Evolutionary conservation across 2,329 filamentous ascomycete species (phyloP), one percentile per base, ranked within the genome.

Genomic region (Penicillium sp.): DNA sequence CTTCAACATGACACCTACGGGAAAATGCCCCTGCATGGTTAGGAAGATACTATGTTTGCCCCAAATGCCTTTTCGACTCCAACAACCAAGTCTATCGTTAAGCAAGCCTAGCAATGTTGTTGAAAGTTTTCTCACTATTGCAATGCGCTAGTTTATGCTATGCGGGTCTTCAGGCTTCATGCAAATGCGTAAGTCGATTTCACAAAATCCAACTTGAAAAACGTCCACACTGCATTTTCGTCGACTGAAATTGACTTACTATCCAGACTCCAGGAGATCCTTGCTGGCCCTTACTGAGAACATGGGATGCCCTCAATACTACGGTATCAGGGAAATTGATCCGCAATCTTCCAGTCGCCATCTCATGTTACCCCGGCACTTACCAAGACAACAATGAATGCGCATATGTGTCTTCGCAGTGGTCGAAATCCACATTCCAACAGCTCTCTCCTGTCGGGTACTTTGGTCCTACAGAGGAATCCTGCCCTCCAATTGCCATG

Each of bases 301-400:
- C 60, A 15, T 77, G 73, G 73, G 56, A 66, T 45, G 43, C 56
- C 0, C 65, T 78, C 45, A 78, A 77, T 39, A 43, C 47, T 3
- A 68, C 71, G 0, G 55, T 77, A 17, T 61, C 61, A 1, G 75
- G 75, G 10, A 67, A 67, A 38, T 62, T 77, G 1, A 70, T 77
- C 29, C 50, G 56, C n/a, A 70, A 70, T 17, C 49, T 55, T 5
- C 75, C 75, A 6, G 58, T 70, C 7, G 75, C 72, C 12, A 61
- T 64, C 33, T 66, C 73, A 17, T 77, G 75, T 55, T 76, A 77
- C 52, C 63, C 68, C 5, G 71, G 69, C 10, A 62, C 69, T 17
- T 53, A 61, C 29, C 59, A 68, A 19, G 57, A 70, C 49, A 49
- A 61, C 19, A 49, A 53, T n/a, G 45, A 64, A 39, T 75, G 71